phyloP scores from a whole-genome alignment of 345 rosid genomes.

The Eutrema japonicum region DNA sequence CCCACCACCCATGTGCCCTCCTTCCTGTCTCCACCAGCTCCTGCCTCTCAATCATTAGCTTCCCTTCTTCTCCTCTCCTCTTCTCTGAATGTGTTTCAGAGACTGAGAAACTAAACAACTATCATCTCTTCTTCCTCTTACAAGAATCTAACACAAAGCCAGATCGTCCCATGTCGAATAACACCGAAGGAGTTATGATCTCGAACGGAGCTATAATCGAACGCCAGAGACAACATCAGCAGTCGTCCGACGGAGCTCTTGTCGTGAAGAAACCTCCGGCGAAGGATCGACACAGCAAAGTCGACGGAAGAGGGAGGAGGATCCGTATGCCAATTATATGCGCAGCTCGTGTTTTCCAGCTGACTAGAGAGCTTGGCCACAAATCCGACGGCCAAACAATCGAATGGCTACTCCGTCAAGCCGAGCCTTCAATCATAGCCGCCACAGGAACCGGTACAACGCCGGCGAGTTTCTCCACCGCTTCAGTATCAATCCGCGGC shows the following conservation, averaged over 20 bases:
- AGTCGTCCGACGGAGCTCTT: constrained; percentile 49
- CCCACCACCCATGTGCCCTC: constrained; percentile 99
- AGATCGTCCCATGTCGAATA: constrained; percentile 32
- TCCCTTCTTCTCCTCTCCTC: constrained; percentile 22
- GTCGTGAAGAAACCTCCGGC: constrained; percentile 86
- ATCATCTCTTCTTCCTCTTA: background rate
- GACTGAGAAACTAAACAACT: background rate
- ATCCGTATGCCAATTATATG: constrained; percentile 99
- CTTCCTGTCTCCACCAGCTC: constrained; percentile 99
- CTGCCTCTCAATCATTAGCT: constrained; percentile 95
- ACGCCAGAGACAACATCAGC: constrained; percentile 51
- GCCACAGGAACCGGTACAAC: constrained; percentile 98
- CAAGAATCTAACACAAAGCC: background rate
- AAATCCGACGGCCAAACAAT: constrained; percentile 99
- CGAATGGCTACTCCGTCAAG: constrained; percentile 99
- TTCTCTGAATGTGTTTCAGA: constrained; percentile 15
- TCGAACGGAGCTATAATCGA: constrained; percentile 64
- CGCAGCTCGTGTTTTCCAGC: constrained; percentile 97
- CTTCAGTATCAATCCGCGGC: constrained; percentile 69
- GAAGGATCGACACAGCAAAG: constrained; percentile 97
- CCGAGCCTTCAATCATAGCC: constrained; percentile 97
- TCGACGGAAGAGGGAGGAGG: constrained; percentile 93
- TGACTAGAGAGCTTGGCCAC: constrained; percentile 96
- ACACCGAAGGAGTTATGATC: constrained; percentile 47
- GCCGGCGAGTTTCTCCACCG: constrained; percentile 87